Evolutionary conservation across 2,329 filamentous ascomycete genomes (phyloP).

Genomic region (Periconia digitata): DNA sequence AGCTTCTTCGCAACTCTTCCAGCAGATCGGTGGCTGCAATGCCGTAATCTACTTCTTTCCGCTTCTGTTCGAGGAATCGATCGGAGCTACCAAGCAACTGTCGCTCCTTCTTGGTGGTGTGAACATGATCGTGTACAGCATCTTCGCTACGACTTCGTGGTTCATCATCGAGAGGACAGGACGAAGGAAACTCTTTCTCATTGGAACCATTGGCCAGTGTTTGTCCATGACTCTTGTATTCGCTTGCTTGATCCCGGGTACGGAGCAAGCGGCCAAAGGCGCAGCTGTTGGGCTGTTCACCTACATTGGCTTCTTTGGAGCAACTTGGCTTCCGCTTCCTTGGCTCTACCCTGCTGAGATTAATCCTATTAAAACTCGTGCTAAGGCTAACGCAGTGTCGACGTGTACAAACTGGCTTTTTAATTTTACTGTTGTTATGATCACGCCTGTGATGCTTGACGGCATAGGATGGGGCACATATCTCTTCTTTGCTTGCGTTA

Average conservation of each 20-base stretch:
- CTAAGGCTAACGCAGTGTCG: conserved; percentile 58
- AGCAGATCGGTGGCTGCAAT: conserved; percentile 38
- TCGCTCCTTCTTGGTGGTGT: conserved; percentile 50
- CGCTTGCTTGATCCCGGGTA: conserved; percentile 45
- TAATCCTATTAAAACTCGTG: conserved; percentile 57
- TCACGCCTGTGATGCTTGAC: conserved; percentile 44
- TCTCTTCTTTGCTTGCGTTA: conserved; percentile 55
- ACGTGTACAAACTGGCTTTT: no score
- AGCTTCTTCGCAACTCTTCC: conserved; percentile 47
- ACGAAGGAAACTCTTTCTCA: conserved; percentile 45
- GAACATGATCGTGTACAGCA: conserved; percentile 59
- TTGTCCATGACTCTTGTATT: conserved; percentile 49
- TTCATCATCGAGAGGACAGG: conserved; percentile 66
- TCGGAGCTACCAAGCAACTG: conserved; percentile 49
- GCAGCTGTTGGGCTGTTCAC: conserved; percentile 65
- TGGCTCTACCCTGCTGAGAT: conserved; percentile 59
- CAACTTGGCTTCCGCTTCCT: conserved; percentile 65
- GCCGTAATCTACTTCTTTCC: conserved; percentile 50
- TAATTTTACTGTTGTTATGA: conserved; percentile 50
- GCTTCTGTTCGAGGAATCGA: conserved; percentile 50
- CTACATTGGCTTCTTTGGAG: conserved; percentile 70
- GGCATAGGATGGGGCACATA: conserved; percentile 46
- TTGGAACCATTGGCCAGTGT: conserved; percentile 53
- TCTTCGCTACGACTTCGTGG: conserved; percentile 62
- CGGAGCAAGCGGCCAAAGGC: conserved; percentile 45